Conservation (phyloP, 2,329 filamentous ascomycete species). For the Pseudomassariella vexata region DNA sequence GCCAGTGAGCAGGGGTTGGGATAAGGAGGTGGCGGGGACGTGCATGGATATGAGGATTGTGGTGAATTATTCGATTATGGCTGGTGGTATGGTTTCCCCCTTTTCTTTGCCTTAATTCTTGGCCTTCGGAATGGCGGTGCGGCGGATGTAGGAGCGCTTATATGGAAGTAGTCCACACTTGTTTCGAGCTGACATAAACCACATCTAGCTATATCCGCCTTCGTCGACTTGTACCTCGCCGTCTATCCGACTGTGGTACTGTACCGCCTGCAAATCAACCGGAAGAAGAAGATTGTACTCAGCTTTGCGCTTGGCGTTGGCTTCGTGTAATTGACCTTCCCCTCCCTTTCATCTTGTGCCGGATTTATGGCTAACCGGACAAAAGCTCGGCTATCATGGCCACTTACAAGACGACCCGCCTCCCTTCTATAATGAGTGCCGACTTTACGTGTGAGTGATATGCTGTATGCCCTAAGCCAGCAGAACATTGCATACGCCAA, state of each 20-base stretch:
- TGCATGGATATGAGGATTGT: background rate
- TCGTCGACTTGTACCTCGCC: constrained; percentile 21
- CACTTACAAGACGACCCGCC: no score
- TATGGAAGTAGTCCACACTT: background rate
- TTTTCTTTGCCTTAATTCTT: background rate
- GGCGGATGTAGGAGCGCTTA: no score
- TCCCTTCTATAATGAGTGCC: no score
- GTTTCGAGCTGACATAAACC: no score
- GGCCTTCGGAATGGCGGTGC: no score
- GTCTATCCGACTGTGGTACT: constrained; percentile 17
- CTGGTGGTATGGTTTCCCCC: background rate
- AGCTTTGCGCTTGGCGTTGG: constrained; percentile 19
- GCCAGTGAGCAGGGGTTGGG: background rate
- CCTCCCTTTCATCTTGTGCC: background rate
- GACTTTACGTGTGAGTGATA: no score
- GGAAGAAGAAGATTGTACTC: constrained; percentile 18
- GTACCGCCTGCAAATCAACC: constrained; percentile 13
- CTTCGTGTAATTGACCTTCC: constrained; percentile 13
- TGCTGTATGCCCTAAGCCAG: no score
- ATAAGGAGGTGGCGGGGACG: background rate
- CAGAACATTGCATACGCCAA: no score
- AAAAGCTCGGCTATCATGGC: constrained; percentile 10
- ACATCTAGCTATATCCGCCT: constrained; percentile 15
- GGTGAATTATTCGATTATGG: background rate
- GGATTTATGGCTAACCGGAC: constrained; percentile 2